These are phyloP conservation scores for Cinnamomum chago DNA, from an alignment of 164 flowering plant genomes.

Conservation along the genomic window DNA sequence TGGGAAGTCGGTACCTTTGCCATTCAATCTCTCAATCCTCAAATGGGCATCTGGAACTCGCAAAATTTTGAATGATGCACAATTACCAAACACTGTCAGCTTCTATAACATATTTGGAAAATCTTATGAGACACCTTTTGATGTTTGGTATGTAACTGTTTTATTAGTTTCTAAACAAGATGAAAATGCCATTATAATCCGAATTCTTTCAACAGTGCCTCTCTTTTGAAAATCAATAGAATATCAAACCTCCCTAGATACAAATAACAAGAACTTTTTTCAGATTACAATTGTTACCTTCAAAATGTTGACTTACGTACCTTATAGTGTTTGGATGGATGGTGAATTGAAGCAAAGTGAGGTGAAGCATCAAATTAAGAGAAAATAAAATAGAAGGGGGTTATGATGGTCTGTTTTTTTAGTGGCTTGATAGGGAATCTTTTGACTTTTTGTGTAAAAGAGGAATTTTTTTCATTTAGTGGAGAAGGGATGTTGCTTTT, in stretches of 20 bases:
- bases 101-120: constrained; percentile 87
- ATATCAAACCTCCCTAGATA: background rate
- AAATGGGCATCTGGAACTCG: constrained; percentile 80
- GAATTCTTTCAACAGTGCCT: too few relatives aligned
- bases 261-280: background rate
- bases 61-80: constrained; percentile 45
- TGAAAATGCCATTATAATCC: background rate
- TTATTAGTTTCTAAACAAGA: background rate
- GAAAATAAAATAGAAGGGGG: too few relatives aligned
- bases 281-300: background rate
- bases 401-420: too few relatives aligned
- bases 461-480: too few relatives aligned
- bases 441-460: too few relatives aligned
- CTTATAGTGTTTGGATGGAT: too few relatives aligned
- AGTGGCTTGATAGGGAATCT: too few relatives aligned
- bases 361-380: too few relatives aligned
- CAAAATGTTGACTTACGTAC: too few relatives aligned
- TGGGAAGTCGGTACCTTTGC: constrained; percentile 60
- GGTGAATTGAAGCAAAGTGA: too few relatives aligned
- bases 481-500: too few relatives aligned
- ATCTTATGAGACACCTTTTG: constrained; percentile 76
- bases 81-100: constrained; percentile 59
- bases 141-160: constrained; percentile 62
- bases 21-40: constrained; percentile 68
- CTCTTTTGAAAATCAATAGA: background rate